Evolutionary conservation across 345 rosid genomes (phyloP).

Genomic region (Arabis hirsuta): DNA sequence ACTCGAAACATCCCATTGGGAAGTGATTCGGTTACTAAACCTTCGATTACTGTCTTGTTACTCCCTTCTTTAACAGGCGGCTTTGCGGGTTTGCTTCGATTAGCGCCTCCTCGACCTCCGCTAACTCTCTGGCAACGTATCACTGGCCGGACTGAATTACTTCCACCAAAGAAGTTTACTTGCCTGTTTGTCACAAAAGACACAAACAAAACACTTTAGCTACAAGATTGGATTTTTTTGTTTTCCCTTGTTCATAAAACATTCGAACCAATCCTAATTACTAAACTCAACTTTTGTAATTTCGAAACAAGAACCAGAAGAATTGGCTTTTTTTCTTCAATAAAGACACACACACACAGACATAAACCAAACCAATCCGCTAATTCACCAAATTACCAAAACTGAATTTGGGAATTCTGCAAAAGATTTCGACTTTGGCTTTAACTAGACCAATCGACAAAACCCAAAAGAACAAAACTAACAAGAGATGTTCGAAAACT

Average conservation of each 20-base stretch:
- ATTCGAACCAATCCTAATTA: background rate
- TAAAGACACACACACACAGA: background rate
- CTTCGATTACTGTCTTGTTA: slow-evolving; percentile 51
- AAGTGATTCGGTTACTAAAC: slow-evolving; percentile 51
- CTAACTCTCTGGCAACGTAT: slow-evolving; percentile 47
- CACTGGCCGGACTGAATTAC: slow-evolving; percentile 21
- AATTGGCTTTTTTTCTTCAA: no score
- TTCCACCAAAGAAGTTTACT: slow-evolving; percentile 30
- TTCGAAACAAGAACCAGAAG: background rate
- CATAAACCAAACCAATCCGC: background rate
- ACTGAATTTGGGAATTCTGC: no score
- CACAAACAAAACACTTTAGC: background rate
- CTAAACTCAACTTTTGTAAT: background rate
- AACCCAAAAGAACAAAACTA: no score
- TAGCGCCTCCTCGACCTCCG: slow-evolving; percentile 45
- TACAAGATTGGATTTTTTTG: background rate
- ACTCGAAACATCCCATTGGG: slow-evolving; percentile 73
- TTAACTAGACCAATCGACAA: no score
- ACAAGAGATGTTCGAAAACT: no score
- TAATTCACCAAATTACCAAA: no score
- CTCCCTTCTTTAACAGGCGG: slow-evolving; percentile 45
- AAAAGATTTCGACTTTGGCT: no score
- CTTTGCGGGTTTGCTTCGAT: slow-evolving; percentile 43
- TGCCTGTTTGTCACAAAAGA: slow-evolving; percentile 23
- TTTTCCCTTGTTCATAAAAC: no score